Percentiles rank a stretch among this genome's conserved stretches.
These are phyloP conservation scores for Trichocladium antarcticum DNA, from an alignment of 495 filamentous ascomycete species.

Conservation along the genomic window DNA sequence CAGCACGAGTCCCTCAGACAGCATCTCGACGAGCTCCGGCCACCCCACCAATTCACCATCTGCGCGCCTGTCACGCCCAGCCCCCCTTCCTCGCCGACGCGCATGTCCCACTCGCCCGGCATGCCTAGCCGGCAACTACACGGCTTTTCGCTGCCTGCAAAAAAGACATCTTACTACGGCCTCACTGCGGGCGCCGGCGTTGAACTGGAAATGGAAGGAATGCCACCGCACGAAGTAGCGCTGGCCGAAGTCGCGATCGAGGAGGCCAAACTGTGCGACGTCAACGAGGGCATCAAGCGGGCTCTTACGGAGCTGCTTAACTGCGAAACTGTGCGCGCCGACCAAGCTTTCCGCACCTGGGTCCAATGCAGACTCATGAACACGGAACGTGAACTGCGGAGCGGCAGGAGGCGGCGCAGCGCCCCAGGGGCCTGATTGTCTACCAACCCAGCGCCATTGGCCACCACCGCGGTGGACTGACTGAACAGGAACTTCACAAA, in stretches of 20 bases:
- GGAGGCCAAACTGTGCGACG: constrained; percentile 43
- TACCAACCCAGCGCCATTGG: too few species aligned
- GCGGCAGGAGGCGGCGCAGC: constrained; percentile 34
- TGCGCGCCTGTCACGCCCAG: constrained; percentile 23
- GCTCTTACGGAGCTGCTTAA: constrained; percentile 56
- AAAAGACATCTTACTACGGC: neutral
- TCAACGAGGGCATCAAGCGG: constrained; percentile 55
- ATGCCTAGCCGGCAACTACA: constrained; percentile 16
- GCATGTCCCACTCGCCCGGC: constrained; percentile 3
- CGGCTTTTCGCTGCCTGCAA: constrained; percentile 21
- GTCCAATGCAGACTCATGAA: constrained; percentile 54
- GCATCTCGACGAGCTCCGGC: constrained; percentile 38
- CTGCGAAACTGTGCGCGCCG: constrained; percentile 44
- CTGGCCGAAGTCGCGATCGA: constrained; percentile 38
- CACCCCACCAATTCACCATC: constrained; percentile 18
- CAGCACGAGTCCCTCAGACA: constrained; percentile 44
- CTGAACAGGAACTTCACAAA: neutral
- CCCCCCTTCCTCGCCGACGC: constrained; percentile 29
- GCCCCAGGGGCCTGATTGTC: constrained; percentile 18
- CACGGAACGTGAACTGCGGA: constrained; percentile 48
- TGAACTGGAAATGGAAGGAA: neutral
- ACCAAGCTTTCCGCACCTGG: constrained; percentile 49
- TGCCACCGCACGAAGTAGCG: constrained; percentile 23
- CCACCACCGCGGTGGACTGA: neutral
- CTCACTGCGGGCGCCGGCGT: neutral